phyloP scores from a whole-genome alignment of 129 eudicot genomes.

The Apium graveolens region DNA sequence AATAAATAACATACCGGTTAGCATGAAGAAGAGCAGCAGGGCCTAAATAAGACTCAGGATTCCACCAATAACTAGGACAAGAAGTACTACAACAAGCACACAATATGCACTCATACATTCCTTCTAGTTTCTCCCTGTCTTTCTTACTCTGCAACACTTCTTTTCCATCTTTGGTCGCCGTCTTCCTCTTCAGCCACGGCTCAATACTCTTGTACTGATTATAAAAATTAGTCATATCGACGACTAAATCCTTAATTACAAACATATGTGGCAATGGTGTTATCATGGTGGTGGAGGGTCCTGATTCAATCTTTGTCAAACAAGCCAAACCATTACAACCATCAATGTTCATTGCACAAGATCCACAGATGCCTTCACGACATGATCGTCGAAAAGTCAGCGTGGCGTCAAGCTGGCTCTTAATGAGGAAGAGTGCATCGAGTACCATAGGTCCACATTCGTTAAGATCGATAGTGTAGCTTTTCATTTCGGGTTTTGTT shows the following conservation, averaged over 20 bases:
- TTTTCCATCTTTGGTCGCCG: constrained; percentile 51
- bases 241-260: constrained; percentile 91
- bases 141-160: constrained; percentile 72
- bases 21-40: constrained; percentile 92
- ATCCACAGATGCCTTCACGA: constrained; percentile 92
- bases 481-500: constrained; percentile 50
- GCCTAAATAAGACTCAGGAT: constrained; percentile 79
- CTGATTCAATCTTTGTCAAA: constrained; percentile 51
- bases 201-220: constrained; percentile 91
- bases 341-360: constrained; percentile 91
- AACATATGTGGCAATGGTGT: constrained; percentile 94
- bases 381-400: constrained; percentile 83
- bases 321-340: constrained; percentile 85
- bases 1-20: constrained; percentile 38
- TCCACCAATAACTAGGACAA: constrained; percentile 99
- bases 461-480: constrained; percentile 65
- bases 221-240: constrained; percentile 88
- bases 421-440: constrained; percentile 78
- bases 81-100: constrained; percentile 92
- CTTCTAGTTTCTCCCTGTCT: constrained; percentile 76
- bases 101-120: constrained; percentile 88
- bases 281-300: constrained; percentile 23
- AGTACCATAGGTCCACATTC: constrained; percentile 89
- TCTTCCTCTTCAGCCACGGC: constrained; percentile 97
- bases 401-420: constrained; percentile 75